These are phyloP conservation scores for Fusarium secorum DNA, from an alignment of 2,329 filamentous ascomycete genomes.

Conservation along the genomic window DNA sequence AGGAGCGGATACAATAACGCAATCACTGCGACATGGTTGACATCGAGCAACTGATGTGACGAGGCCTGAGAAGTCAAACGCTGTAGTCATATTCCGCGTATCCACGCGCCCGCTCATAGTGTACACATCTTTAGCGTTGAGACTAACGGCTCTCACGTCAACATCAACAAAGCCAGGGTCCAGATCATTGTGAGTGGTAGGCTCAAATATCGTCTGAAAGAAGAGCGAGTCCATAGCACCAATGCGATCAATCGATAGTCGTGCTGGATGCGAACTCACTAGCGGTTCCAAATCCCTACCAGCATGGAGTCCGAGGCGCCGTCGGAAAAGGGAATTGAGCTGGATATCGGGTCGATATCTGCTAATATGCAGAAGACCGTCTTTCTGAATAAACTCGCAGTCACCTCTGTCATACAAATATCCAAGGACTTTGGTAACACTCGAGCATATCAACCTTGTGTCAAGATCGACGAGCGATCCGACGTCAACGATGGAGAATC, in stretches of 20 bases:
- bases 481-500: not conserved
- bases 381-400: not conserved
- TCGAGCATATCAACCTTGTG: too few relatives aligned
- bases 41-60: not conserved
- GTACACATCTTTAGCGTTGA: not conserved
- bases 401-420: not conserved
- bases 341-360: not conserved
- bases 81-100: not conserved
- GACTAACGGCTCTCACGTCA: not conserved
- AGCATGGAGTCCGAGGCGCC: not conserved
- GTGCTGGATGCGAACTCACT: not conserved
- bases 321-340: not conserved
- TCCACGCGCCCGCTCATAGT: not conserved
- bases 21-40: not conserved
- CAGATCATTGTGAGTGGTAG: rapidly evolving
- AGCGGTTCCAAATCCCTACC: not conserved
- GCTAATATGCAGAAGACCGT: not conserved
- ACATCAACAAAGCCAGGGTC: not conserved
- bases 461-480: not conserved
- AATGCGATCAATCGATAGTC: not conserved
- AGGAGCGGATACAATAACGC: not conserved
- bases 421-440: not conserved
- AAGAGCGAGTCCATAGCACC: not conserved
- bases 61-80: not conserved
- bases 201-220: not conserved